A percentile compares a stretch with the other conserved stretches of the same genome.
These are phyloP conservation scores for Kwoniella shivajii DNA, from an alignment of 1,284 basidiomycete genomes.

Conservation along the genomic window DNA sequence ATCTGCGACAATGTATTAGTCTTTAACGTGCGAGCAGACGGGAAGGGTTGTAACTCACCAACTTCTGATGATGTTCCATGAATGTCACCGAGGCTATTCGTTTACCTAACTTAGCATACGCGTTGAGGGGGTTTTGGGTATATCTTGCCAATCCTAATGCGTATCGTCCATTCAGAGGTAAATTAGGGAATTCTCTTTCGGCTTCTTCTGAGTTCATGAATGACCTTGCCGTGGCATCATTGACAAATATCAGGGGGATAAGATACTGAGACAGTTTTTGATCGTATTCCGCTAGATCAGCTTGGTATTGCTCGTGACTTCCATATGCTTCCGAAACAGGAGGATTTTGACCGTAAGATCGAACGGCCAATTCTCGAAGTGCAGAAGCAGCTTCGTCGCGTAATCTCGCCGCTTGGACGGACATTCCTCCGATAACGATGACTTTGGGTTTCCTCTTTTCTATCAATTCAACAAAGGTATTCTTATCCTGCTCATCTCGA, in stretches of 20 bases:
- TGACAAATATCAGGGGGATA: constrained; percentile 78
- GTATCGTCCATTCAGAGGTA: constrained; percentile 83
- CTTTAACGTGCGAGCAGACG: not conserved
- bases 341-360: constrained; percentile 32
- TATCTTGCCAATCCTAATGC: constrained; percentile 94
- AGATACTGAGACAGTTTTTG: constrained; percentile 27
- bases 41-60: constrained; percentile 60
- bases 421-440: constrained; percentile 86
- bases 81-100: constrained; percentile 81
- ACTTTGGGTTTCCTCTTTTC: constrained; percentile 82
- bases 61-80: constrained; percentile 80
- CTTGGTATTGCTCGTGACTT: constrained; percentile 41
- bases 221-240: constrained; percentile 90
- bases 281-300: constrained; percentile 37
- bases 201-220: constrained; percentile 91
- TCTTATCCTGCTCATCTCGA: constrained; percentile 61
- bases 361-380: constrained; percentile 47
- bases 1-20: constrained; percentile 58
- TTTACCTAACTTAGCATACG: constrained; percentile 81
- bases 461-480: constrained; percentile 77
- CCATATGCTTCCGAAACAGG: constrained; percentile 39
- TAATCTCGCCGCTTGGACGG: constrained; percentile 65
- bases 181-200: constrained; percentile 77
- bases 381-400: constrained; percentile 61
- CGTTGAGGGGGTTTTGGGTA: constrained; percentile 89